Percentiles rank a stretch among this genome's conserved stretches.
Conservation (phyloP, 768 basidiomycete species). For the Lactifluus echinatus region DNA sequence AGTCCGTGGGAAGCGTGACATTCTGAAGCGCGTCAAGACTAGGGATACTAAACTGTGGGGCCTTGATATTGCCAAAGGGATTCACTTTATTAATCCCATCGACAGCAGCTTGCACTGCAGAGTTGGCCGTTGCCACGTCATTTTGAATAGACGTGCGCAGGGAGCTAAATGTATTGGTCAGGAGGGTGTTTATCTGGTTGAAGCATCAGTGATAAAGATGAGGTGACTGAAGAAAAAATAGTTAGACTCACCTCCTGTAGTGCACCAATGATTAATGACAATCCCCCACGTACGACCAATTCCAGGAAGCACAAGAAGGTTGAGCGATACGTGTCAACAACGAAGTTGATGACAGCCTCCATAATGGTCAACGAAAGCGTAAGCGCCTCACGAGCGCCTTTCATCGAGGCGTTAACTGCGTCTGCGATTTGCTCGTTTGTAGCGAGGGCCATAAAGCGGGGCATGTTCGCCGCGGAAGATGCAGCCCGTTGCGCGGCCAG, state of each 20-base stretch:
- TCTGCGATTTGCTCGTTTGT: conserved; percentile 74
- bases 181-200: conserved; percentile 58
- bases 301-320: conserved; percentile 92
- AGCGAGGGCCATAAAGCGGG: conserved; percentile 78
- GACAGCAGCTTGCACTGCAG: conserved; percentile 53
- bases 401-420: conserved; percentile 70
- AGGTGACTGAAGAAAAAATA: background rate
- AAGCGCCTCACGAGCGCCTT: conserved; percentile 66
- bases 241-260: conserved; percentile 62
- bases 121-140: conserved; percentile 61
- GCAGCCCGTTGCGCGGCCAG: conserved; percentile 78
- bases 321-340: conserved; percentile 87
- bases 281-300: conserved; percentile 71
- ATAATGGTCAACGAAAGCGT: conserved; percentile 70
- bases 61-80: conserved; percentile 57
- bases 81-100: conserved; percentile 67
- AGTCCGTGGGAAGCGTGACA: conserved; percentile 68
- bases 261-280: conserved; percentile 72
- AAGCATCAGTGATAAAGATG: conserved; percentile 11
- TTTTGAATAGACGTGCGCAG: conserved; percentile 67
- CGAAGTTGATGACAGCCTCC: conserved; percentile 85
- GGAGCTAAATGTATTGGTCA: conserved; percentile 48
- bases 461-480: conserved; percentile 75
- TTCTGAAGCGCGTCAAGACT: conserved; percentile 66
- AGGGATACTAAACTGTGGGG: conserved; percentile 69